These are phyloP conservation scores for Colletotrichum salicis DNA, from an alignment of 2,329 filamentous ascomycete species.

Conservation along the genomic window DNA sequence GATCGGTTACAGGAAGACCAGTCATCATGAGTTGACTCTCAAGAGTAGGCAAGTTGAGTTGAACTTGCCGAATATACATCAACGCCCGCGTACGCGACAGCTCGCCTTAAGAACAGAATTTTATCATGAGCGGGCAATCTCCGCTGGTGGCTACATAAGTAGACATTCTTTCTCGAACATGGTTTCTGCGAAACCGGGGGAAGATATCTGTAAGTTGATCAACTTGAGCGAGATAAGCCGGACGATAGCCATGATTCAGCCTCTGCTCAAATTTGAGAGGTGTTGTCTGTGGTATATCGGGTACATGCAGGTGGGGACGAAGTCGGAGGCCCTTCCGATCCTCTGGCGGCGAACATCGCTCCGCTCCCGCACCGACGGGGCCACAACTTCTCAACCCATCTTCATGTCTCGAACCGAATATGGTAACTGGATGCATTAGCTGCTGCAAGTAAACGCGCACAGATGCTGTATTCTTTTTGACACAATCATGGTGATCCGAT, in stretches of 20 bases:
- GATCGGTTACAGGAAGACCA: neutral
- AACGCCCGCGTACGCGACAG: neutral
- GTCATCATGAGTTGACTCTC: slow-evolving; percentile 1
- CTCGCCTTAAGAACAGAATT: neutral
- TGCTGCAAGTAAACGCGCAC: neutral
- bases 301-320: neutral
- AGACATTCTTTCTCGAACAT: neutral
- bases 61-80: neutral
- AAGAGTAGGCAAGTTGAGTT: neutral
- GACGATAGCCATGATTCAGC: neutral
- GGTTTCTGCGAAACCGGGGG: neutral
- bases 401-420: neutral
- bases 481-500: neutral
- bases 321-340: neutral
- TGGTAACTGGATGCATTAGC: neutral
- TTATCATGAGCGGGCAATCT: neutral
- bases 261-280: neutral
- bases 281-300: neutral
- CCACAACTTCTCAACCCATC: neutral
- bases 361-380: neutral
- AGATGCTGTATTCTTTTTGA: neutral
- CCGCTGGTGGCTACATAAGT: neutral
- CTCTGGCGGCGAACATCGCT: neutral
- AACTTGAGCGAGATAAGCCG: neutral
- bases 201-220: neutral